Base-by-base conservation (phyloP, 2,329 filamentous ascomycete species). In the Helotiales sp. region DNA sequence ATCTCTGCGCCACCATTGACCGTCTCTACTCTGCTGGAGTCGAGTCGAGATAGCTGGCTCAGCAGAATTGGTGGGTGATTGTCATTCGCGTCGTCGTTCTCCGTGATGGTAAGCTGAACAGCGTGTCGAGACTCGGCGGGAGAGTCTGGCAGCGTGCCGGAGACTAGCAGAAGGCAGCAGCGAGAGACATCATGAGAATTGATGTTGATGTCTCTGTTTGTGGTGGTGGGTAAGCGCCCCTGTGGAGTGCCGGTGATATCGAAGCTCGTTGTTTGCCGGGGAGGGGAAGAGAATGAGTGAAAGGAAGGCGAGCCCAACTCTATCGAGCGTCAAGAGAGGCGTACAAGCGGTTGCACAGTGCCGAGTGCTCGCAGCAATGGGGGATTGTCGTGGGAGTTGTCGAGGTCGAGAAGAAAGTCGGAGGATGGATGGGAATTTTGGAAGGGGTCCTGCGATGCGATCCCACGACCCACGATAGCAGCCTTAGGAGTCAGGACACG, bases 121-220 rank as follows among this genome's bases (percentile, higher is more conserved):
- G n/a, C 42, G 62, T 61, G 58, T 59, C 54, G 50, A 49, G 62
- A 50, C 30, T 51, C 49, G 42, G 42, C 44, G 33, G 27, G 22
- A 29, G 15, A 36, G 52, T 61, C 42, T 60, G 62, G 65, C 63
- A 59, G 54, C 55, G 52, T 54, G 60, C 62, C 62, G 44, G 48
- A 30, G 31, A 60, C 62, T 67, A 68, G 64, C 64, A 67, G 52
- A 30, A 44, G 30, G 46, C 25, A n/a, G 42, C 56, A 38, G 33
- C 19, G 34, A 55, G 58, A 68, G 62, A 66, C 66, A 69, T 68
- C 67, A 65, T 66, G 59, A 40, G 36, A 49, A 64, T 66, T 67
- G 63, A 65, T 62, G 65, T 34, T 66, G 57, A 64, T 63, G 63
- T 67, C 63, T 76, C 36, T 68, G 34, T 48, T 56, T 46, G 50